Evolutionary conservation across 2,329 filamentous ascomycete species (phyloP).

Genomic region (Monosporascus ibericus): DNA sequence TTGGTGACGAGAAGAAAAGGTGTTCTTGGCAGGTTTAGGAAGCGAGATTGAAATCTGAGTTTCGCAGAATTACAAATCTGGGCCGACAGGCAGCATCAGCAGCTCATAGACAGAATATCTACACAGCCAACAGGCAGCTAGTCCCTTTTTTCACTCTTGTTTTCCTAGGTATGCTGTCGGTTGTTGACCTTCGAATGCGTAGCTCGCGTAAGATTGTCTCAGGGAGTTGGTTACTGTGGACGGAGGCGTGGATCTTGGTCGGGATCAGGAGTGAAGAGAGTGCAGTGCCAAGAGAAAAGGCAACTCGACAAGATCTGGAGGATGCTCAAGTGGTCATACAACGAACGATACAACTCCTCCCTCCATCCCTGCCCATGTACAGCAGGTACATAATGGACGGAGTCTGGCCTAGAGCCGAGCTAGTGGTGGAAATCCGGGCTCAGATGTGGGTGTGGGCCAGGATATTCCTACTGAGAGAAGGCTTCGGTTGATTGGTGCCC

Average conservation of each 20-base stretch:
- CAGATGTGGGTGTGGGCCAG: no score
- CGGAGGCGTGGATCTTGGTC: not conserved
- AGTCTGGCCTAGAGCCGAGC: not conserved
- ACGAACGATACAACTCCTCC: not conserved
- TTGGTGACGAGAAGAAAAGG: not conserved
- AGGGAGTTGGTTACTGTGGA: not conserved
- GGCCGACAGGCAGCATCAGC: not conserved
- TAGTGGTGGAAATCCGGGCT: no score
- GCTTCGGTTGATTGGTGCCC: no score
- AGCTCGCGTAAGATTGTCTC: not conserved
- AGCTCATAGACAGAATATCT: not conserved
- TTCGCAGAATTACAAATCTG: not conserved
- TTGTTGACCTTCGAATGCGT: no score
- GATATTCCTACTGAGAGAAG: no score
- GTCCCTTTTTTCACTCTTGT: no score
- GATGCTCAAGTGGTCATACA: not conserved
- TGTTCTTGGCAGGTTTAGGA: not conserved
- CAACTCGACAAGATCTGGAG: not conserved
- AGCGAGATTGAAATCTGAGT: not conserved
- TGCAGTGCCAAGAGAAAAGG: constrained; percentile 1
- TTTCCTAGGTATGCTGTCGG: no score
- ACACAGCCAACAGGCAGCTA: no score
- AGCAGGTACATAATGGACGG: not conserved
- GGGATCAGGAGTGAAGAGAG: not conserved
- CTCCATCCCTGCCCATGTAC: not conserved